Conservation (phyloP, 345 rosid genomes). For the Odontarrhena argentea region DNA sequence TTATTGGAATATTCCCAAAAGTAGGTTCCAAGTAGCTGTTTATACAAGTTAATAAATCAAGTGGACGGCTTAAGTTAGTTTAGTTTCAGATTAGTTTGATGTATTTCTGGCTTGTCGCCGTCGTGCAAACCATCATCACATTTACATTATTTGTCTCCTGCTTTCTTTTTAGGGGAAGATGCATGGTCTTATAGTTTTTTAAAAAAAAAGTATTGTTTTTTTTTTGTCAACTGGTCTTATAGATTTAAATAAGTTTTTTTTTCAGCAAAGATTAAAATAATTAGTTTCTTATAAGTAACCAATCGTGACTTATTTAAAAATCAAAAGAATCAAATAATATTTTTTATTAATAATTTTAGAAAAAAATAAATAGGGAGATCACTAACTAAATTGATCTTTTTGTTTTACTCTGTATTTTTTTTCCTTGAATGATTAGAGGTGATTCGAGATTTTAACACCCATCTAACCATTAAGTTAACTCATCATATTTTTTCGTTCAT, state of each 20-base stretch:
- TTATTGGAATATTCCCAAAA: neutral
- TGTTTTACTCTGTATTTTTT: too few relatives aligned
- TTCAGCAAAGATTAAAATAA: too few relatives aligned
- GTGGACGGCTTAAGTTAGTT: slow-evolving; percentile 12
- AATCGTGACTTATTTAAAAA: slow-evolving; percentile 3
- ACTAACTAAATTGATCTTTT: too few relatives aligned
- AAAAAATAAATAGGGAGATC: neutral
- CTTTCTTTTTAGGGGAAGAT: slow-evolving; percentile 6
- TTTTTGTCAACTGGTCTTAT: too few relatives aligned
- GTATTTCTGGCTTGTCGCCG: slow-evolving; percentile 15
- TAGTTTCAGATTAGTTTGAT: slow-evolving; percentile 10
- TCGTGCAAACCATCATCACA: slow-evolving; percentile 33
- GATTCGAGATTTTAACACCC: too few relatives aligned
- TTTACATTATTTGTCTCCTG: slow-evolving; percentile 20
- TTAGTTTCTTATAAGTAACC: neutral
- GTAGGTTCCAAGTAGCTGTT: neutral
- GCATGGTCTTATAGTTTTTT: slow-evolving; percentile 7
- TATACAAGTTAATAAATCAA: slow-evolving; percentile 1
- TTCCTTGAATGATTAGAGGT: too few relatives aligned
- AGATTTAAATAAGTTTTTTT: too few relatives aligned
- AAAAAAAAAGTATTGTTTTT: too few relatives aligned
- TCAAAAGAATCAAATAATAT: neutral
- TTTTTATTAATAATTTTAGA: neutral
- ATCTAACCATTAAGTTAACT: too few relatives aligned
- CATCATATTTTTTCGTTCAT: too few relatives aligned